Evolutionary conservation across 106 monocot species (phyloP), one percentile per base, ranked within the genome.

Genomic region (Iris macrosiphon): DNA sequence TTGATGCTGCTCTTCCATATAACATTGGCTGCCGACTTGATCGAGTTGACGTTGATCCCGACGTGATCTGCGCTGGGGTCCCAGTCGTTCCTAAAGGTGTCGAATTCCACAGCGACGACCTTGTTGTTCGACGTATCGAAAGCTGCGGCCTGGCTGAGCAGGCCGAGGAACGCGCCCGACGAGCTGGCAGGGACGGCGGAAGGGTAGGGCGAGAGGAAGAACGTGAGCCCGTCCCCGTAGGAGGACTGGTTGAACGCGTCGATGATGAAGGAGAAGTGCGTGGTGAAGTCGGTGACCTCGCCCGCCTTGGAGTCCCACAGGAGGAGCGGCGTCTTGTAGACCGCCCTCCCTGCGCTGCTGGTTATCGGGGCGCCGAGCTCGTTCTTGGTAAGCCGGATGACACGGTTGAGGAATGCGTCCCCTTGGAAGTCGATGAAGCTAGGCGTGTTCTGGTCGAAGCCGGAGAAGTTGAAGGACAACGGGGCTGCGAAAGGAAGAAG

Each of bases 171-270:
- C 3, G 68, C 67, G 4, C 83, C 87, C 3, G n/a, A 23, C 6
- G 79, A 77, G 61, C 55, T 20, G 4, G 22, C 4, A 18, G 76
- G 92, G 16, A 82, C 14, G 44, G 6, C 4, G 45, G 75, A 78
- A 10, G 72, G 59, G 22, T 31, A 67, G 2, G 82, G 71, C 16
- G 77, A 24, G 54, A 93, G 72, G 64, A 85, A 82, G 79, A 92
- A 86, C 15, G 85, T 75, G 22, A 92, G 55, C 18, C 91, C 91
- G n/a, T 92, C 91, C 7, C 75, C 91, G 40, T 54, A 52, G 7
- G 5, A 1, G 4, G 28, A 4, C n/a, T 2, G 13, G 18, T 66
- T 30, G 35, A 68, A 32, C 1, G 72, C 39, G 20, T 70, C 33
- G 35, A 92, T 82, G 58, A 51, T 15, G 72, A 92, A 92, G 27